A percentile compares a stretch with the other conserved stretches of the same genome.
phyloP scores from a whole-genome alignment of 2,329 filamentous ascomycete species.

The Aschersonia sp. region DNA sequence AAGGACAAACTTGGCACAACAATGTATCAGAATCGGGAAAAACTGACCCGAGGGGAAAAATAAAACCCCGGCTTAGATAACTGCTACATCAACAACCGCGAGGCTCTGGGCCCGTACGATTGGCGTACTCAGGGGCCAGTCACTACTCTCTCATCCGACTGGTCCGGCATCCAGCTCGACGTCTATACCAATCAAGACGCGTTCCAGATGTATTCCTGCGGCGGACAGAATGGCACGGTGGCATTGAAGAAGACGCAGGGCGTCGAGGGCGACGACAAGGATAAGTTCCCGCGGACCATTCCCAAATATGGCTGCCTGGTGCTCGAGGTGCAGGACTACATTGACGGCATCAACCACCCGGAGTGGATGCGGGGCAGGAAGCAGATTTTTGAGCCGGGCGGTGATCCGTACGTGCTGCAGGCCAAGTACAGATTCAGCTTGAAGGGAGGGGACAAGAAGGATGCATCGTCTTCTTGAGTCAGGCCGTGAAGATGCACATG shows the following conservation, averaged over 20 bases:
- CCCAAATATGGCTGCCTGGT: conserved; percentile 74
- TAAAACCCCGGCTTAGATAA: conserved; percentile 31
- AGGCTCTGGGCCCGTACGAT: conserved; percentile 39
- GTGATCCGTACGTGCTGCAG: conserved; percentile 45
- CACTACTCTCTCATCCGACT: conserved; percentile 54
- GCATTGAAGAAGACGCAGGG: conserved; percentile 60
- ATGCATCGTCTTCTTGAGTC: neutral
- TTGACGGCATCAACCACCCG: conserved; percentile 85
- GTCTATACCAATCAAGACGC: conserved; percentile 74
- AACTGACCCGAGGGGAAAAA: neutral
- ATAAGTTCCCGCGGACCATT: conserved; percentile 45
- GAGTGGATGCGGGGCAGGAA: conserved; percentile 57
- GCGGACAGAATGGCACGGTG: conserved; percentile 56
- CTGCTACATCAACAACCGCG: conserved; percentile 55
- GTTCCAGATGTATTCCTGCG: conserved; percentile 80
- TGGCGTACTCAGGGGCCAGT: conserved; percentile 47
- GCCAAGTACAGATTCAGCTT: conserved; percentile 47
- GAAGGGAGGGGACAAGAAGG: conserved; percentile 6
- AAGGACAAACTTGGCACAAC: neutral
- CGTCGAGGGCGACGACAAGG: conserved; percentile 28
- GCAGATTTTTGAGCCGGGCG: conserved; percentile 46
- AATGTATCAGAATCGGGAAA: neutral
- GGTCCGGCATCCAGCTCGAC: conserved; percentile 73
- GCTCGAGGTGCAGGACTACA: conserved; percentile 85
- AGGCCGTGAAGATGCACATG: neutral